Evolutionary conservation across 176 grass and related monocot species (phyloP).

Genomic region (Bromus sterilis): DNA sequence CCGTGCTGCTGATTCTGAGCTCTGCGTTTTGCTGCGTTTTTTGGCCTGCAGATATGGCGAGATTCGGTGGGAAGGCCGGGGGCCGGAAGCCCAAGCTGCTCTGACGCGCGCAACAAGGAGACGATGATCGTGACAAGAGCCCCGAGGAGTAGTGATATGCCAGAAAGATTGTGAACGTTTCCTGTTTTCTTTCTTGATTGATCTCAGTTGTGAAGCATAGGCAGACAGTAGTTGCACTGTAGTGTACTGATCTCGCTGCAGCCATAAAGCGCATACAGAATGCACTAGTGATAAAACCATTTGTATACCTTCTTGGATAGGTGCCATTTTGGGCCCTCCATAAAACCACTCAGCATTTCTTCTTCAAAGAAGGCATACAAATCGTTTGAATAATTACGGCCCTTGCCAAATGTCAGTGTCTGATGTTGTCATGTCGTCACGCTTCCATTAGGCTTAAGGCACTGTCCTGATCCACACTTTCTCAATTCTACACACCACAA

Average conservation of each 20-base stretch:
- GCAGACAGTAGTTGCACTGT: not conserved
- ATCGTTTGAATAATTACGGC: too few relatives aligned
- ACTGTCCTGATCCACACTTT: too few relatives aligned
- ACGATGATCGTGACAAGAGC: not conserved
- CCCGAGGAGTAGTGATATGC: not conserved
- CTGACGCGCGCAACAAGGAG: not conserved
- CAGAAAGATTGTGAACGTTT: not conserved
- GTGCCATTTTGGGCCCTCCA: too few relatives aligned
- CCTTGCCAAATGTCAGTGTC: too few relatives aligned
- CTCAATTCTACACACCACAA: too few relatives aligned
- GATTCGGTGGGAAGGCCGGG: constrained; percentile 10
- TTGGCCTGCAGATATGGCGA: constrained; percentile 18
- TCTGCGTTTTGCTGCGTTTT: not conserved
- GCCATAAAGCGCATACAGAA: not conserved
- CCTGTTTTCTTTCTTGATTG: not conserved
- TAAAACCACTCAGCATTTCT: too few relatives aligned
- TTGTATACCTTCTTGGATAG: too few relatives aligned
- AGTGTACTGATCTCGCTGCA: not conserved
- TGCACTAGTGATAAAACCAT: too few relatives aligned
- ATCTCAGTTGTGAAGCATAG: not conserved
- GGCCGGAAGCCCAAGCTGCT: constrained; percentile 9
- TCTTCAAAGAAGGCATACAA: too few relatives aligned
- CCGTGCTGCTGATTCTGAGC: not conserved
- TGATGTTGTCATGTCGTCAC: too few relatives aligned
- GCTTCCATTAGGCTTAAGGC: too few relatives aligned